A percentile compares a stretch with the other conserved stretches of the same genome.
Conservation (phyloP, 257 asterid species). For the Oldenlandia corymbosa region DNA sequence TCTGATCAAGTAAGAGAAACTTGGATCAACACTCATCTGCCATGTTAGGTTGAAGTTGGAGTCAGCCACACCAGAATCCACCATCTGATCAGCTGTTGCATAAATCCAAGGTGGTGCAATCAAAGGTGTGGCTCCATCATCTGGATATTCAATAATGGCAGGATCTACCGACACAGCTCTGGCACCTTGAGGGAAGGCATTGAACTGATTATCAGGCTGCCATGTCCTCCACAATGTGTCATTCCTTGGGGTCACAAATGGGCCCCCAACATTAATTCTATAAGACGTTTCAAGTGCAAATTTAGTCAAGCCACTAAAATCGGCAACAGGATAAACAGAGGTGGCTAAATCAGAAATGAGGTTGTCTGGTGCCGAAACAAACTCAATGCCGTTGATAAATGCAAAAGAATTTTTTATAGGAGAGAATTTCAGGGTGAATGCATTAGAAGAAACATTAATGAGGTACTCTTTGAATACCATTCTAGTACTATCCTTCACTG, state of each 20-base stretch:
- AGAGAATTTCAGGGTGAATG: constrained; percentile 64
- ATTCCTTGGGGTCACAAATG: constrained; percentile 56
- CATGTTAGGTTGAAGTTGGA: constrained; percentile 82
- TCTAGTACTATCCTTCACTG: constrained; percentile 37
- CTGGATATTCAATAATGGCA: constrained; percentile 36
- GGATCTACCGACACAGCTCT: constrained; percentile 46
- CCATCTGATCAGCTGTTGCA: constrained; percentile 77
- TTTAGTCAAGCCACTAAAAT: constrained; percentile 34
- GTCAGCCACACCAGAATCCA: constrained; percentile 47
- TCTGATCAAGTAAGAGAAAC: constrained; percentile 66
- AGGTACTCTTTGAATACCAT: constrained; percentile 66
- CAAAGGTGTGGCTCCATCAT: constrained; percentile 66
- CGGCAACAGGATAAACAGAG: constrained; percentile 45
- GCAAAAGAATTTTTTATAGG: constrained; percentile 68
- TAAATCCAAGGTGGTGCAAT: constrained; percentile 65
- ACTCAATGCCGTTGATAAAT: constrained; percentile 76
- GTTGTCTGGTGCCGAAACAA: constrained; percentile 71
- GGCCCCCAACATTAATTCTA: constrained; percentile 75
- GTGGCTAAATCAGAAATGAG: constrained; percentile 57
- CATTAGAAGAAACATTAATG: constrained; percentile 50
- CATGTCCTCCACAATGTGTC: constrained; percentile 75
- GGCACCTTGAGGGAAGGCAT: constrained; percentile 56
- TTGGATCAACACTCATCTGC: constrained; percentile 67
- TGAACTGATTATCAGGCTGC: constrained; percentile 41
- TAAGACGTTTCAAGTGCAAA: constrained; percentile 55